These are phyloP conservation scores for Talaromyces marneffei DNA, from an alignment of 2,329 filamentous ascomycete species.

Conservation along the genomic window DNA sequence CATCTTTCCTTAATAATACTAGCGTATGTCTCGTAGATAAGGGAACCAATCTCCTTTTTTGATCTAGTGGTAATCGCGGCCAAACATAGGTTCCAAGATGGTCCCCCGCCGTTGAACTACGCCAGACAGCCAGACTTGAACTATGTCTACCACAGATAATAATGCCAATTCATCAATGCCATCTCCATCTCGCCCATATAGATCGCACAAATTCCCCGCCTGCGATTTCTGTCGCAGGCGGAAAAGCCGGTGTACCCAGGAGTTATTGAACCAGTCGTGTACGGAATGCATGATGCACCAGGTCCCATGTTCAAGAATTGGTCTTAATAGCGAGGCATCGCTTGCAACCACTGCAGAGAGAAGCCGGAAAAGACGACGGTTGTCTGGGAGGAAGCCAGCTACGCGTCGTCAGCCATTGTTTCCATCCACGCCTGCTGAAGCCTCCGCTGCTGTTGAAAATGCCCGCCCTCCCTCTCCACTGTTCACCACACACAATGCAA, in stretches of 20 bases:
- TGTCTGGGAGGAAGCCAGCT: neutral
- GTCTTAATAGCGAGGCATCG: neutral
- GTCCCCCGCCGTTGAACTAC: too few species aligned
- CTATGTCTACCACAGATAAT: neutral
- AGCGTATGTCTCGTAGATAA: too few species aligned
- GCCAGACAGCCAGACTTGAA: too few species aligned
- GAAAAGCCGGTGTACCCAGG: constrained; percentile 18
- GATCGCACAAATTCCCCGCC: constrained; percentile 19
- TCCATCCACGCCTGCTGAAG: neutral
- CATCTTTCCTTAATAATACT: too few species aligned
- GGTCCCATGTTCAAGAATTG: constrained; percentile 15
- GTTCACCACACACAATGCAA: constrained; percentile 10
- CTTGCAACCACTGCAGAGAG: neutral
- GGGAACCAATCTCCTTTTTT: too few species aligned
- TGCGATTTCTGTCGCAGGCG: constrained; percentile 21
- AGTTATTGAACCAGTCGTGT: constrained; percentile 17
- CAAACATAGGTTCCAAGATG: too few species aligned
- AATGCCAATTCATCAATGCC: neutral
- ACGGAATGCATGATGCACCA: constrained; percentile 17
- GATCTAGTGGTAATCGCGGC: too few species aligned
- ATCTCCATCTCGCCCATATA: constrained; percentile 15
- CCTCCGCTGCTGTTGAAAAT: neutral
- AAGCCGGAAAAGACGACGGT: neutral
- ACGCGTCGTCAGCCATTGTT: neutral
- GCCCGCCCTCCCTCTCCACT: neutral